Conservation (phyloP, 1,284 basidiomycete species). For the Schizophyllum amplum region DNA sequence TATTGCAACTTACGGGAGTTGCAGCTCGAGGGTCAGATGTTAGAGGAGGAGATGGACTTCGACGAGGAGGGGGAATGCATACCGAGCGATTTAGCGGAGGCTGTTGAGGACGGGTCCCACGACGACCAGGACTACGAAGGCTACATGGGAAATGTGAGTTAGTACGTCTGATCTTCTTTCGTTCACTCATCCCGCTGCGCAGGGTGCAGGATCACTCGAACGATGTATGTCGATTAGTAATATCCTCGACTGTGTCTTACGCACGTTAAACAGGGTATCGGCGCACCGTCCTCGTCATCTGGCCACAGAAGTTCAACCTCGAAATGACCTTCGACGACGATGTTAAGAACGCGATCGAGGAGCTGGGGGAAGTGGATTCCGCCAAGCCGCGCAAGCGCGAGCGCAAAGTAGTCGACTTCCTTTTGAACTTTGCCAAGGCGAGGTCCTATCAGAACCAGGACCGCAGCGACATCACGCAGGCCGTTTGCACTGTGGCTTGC, state of each 20-base stretch:
- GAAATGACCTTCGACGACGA: constrained; percentile 3
- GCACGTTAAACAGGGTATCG: constrained; percentile 27
- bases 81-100: constrained; percentile 22
- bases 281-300: constrained; percentile 32
- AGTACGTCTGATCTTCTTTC: neutral
- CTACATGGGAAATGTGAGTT: constrained; percentile 34
- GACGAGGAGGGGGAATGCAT: constrained; percentile 15
- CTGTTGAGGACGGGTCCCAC: constrained; percentile 22
- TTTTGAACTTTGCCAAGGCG: neutral
- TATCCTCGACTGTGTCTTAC: too few species aligned
- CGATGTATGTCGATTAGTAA: neutral
- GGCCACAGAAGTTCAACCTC: constrained; percentile 3
- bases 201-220: constrained; percentile 18
- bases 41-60: constrained; percentile 18
- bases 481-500: neutral
- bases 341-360: neutral
- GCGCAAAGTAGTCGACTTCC: constrained; percentile 1
- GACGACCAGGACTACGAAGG: constrained; percentile 34
- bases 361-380: neutral
- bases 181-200: neutral
- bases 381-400: neutral
- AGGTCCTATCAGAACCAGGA: neutral
- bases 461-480: neutral
- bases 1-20: neutral
- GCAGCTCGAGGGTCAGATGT: constrained; percentile 20